A percentile compares a stretch with the other conserved stretches of the same genome.
These are phyloP conservation scores for Myriosclerotinia curreyana DNA, from an alignment of 2,329 filamentous ascomycete genomes.

Conservation along the genomic window DNA sequence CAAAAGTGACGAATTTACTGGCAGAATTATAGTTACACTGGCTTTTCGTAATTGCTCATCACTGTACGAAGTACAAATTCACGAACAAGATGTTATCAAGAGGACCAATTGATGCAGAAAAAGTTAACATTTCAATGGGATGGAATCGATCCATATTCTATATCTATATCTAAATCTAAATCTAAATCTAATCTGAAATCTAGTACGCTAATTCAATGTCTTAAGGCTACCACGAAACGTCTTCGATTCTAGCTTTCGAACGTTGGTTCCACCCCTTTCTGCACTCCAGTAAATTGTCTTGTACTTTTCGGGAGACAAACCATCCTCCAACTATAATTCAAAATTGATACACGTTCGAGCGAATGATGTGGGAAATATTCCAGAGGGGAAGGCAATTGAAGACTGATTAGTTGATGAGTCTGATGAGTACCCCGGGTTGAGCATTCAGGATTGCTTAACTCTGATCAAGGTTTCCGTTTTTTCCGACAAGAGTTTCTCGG, in stretches of 20 bases:
- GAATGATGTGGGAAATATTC: too few species aligned
- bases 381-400: too few species aligned
- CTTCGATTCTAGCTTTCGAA: not conserved
- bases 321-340: not conserved
- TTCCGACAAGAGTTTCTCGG: too few species aligned
- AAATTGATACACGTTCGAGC: not conserved
- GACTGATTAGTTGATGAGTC: too few species aligned
- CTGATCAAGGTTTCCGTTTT: too few species aligned
- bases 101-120: not conserved
- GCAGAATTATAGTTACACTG: not conserved
- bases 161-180: not conserved
- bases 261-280: not conserved
- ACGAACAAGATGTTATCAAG: not conserved
- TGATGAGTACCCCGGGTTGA: too few species aligned
- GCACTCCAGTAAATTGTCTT: not conserved
- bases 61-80: too few species aligned
- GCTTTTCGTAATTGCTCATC: not conserved
- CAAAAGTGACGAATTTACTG: not conserved
- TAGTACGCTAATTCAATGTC: not conserved
- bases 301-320: not conserved
- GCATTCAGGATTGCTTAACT: too few species aligned
- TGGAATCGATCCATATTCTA: not conserved
- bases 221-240: too few species aligned
- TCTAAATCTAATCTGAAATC: not conserved
- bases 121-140: not conserved